Evolutionary conservation across 2,329 filamentous ascomycete genomes (phyloP).

Genomic region (Arthrobotrys iridis): DNA sequence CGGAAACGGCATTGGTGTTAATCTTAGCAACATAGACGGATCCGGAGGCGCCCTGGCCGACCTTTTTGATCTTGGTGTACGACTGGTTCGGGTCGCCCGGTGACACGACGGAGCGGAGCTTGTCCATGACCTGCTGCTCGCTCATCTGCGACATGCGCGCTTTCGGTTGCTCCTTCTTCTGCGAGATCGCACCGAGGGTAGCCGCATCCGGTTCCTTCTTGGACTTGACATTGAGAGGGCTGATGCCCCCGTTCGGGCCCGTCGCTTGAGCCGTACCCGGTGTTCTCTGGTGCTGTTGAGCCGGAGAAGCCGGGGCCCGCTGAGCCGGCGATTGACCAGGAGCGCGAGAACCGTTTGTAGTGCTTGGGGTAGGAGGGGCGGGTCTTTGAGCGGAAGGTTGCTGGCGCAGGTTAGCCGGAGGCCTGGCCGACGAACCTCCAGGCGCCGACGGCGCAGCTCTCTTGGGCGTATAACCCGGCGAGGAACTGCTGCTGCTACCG

Average conservation of each 20-base stretch:
- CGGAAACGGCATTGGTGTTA: slow-evolving; percentile 85
- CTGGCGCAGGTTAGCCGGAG: slow-evolving; percentile 66
- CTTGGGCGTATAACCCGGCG: slow-evolving; percentile 79
- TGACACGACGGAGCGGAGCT: slow-evolving; percentile 90
- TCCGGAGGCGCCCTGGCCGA: slow-evolving; percentile 96
- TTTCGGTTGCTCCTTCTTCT: slow-evolving; percentile 86
- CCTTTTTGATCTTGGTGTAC: slow-evolving; percentile 99
- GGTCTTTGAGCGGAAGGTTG: slow-evolving; percentile 75
- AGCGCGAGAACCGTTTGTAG: slow-evolving; percentile 57
- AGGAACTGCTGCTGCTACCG: slow-evolving; percentile 67
- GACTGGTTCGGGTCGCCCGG: slow-evolving; percentile 94
- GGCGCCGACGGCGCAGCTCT: slow-evolving; percentile 85
- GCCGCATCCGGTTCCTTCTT: slow-evolving; percentile 69
- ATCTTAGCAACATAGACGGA: slow-evolving; percentile 98
- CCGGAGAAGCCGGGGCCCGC: slow-evolving; percentile 56
- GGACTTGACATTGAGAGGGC: slow-evolving; percentile 79
- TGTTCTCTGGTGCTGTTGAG: slow-evolving; percentile 53
- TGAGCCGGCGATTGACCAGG: slow-evolving; percentile 47
- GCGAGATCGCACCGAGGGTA: slow-evolving; percentile 68
- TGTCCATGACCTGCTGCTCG: slow-evolving; percentile 95
- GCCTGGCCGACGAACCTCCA: slow-evolving; percentile 63
- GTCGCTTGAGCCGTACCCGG: slow-evolving; percentile 60
- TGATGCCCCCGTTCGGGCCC: slow-evolving; percentile 66
- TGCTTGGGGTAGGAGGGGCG: slow-evolving; percentile 76
- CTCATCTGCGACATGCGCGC: slow-evolving; percentile 96